phyloP scores from a whole-genome alignment of 305 asterid genomes.

The Fraxinus xanthoxyloides region DNA sequence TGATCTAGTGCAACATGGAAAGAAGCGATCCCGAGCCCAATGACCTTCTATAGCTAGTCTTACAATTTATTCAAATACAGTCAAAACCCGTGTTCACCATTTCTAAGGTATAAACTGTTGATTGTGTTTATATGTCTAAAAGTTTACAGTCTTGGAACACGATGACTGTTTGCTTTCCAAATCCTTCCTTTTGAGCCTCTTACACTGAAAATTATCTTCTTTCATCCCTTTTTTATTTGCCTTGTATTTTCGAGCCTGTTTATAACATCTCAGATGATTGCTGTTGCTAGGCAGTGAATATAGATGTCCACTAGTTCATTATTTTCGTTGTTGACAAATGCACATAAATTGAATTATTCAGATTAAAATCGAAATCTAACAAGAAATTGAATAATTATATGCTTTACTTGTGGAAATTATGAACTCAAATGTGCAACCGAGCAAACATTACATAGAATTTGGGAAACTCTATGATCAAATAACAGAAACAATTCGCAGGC shows the following conservation, averaged over 20 bases:
- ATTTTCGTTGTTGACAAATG: not conserved
- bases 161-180: not conserved
- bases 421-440: not conserved
- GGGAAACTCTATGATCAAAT: slow-evolving; percentile 3
- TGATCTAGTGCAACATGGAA: slow-evolving; percentile 53
- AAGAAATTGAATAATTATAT: not conserved
- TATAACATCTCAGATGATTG: not conserved
- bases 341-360: not conserved
- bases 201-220: not conserved
- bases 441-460: slow-evolving; percentile 13
- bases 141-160: not conserved
- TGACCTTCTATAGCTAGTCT: slow-evolving; percentile 20
- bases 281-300: not conserved
- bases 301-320: not conserved
- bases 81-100: not conserved
- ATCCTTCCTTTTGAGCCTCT: not conserved
- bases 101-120: not conserved
- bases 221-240: not conserved
- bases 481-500: not conserved
- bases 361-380: not conserved
- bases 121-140: not conserved
- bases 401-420: not conserved
- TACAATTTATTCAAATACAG: not conserved
- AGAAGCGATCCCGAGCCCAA: slow-evolving; percentile 55
- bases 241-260: not conserved